Evolutionary conservation across 2,329 filamentous ascomycete genomes (phyloP).

Genomic region (Tolypocladium ovalisporum): DNA sequence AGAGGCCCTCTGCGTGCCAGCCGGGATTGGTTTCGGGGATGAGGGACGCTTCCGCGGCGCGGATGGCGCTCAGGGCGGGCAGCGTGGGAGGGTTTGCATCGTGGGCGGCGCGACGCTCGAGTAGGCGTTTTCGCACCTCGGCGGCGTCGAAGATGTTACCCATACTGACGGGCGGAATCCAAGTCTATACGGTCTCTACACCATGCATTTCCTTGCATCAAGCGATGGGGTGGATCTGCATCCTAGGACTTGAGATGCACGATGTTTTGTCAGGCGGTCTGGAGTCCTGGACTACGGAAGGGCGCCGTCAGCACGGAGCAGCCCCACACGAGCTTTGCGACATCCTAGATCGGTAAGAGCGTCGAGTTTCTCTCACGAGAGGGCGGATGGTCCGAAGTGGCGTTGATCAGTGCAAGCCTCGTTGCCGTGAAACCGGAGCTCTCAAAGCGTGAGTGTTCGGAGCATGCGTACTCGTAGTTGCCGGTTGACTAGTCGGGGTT

Average conservation of each 20-base stretch:
- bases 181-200: neutral
- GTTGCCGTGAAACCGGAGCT: neutral
- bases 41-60: conserved; percentile 27
- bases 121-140: conserved; percentile 7
- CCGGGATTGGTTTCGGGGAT: conserved; percentile 12
- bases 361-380: too few species aligned
- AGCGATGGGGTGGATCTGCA: neutral
- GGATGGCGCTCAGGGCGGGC: conserved; percentile 22
- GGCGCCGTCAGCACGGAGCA: neutral
- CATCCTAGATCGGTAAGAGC: too few species aligned
- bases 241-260: neutral
- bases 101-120: conserved; percentile 8
- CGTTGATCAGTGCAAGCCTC: neutral
- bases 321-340: neutral
- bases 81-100: conserved; percentile 22
- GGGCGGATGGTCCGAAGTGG: neutral
- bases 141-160: neutral
- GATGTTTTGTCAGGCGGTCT: neutral
- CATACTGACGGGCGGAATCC: neutral
- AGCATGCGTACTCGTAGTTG: neutral
- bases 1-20: conserved; percentile 18
- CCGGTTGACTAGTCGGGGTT: neutral
- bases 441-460: neutral
- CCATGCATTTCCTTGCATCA: neutral
- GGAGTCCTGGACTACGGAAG: neutral